phyloP scores from a whole-genome alignment of 495 filamentous ascomycete species.

The Neurospora africana region DNA sequence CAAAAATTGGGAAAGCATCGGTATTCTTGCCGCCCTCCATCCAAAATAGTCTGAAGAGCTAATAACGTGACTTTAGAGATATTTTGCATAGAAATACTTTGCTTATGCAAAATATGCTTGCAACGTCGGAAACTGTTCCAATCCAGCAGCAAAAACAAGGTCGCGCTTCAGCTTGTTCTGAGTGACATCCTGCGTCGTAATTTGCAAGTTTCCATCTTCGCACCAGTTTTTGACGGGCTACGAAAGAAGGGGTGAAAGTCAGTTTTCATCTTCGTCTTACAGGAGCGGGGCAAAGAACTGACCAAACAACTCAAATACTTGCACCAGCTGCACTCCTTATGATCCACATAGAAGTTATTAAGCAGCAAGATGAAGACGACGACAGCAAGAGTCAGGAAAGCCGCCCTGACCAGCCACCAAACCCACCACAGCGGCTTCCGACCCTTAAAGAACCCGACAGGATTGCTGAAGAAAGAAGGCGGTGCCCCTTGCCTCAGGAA shows the following conservation, averaged over 20 bases:
- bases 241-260: constrained; percentile 17
- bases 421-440: constrained; percentile 91
- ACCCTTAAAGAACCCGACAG: constrained; percentile 78
- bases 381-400: constrained; percentile 64
- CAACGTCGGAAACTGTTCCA: constrained; percentile 10
- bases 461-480: constrained; percentile 53
- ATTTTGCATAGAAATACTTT: background rate
- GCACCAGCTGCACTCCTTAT: constrained; percentile 76
- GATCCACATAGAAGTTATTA: constrained; percentile 78
- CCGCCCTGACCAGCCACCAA: constrained; percentile 87
- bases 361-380: constrained; percentile 77
- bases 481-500: constrained; percentile 32
- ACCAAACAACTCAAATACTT: constrained; percentile 88
- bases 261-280: background rate
- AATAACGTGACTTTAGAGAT: background rate
- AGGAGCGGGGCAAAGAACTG: constrained; percentile 30
- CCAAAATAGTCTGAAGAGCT: background rate
- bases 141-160: constrained; percentile 11
- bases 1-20: background rate
- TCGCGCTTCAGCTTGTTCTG: constrained; percentile 14
- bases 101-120: background rate
- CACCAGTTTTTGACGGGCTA: constrained; percentile 74
- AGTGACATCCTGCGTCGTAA: constrained; percentile 13
- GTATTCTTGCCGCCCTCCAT: background rate
- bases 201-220: constrained; percentile 48